These are phyloP conservation scores for Coix lacrymajobi DNA, from an alignment of 176 grass and related monocot genomes.

Conservation along the genomic window DNA sequence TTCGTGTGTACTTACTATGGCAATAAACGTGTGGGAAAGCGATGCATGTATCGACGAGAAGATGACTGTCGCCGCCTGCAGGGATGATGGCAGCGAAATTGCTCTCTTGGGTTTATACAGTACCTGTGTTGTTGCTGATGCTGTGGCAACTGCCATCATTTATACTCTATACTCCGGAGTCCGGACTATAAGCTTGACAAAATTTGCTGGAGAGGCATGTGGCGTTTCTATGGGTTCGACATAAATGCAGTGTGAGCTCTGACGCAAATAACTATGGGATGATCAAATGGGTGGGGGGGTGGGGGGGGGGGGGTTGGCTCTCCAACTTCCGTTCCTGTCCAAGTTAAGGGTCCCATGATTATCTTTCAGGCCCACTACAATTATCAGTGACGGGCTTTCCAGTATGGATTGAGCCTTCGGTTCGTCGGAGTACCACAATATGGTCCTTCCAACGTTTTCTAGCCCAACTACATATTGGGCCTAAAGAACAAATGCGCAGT, in stretches of 20 bases:
- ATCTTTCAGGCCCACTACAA: background rate
- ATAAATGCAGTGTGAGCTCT: background rate
- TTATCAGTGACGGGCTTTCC: background rate
- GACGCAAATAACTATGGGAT: background rate
- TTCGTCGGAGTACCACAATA: background rate
- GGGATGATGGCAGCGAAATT: background rate
- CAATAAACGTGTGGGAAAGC: conserved; percentile 38
- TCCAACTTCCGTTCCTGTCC: background rate
- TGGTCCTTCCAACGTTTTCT: background rate
- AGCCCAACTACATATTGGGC: too few species aligned
- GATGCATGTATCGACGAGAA: conserved; percentile 14
- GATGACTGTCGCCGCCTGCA: background rate
- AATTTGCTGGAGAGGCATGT: too few species aligned
- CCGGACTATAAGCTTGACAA: too few species aligned
- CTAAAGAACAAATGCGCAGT: background rate
- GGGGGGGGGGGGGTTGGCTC: too few species aligned
- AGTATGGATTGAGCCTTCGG: background rate
- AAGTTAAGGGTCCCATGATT: background rate
- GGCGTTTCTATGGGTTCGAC: too few species aligned
- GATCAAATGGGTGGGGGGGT: too few species aligned
- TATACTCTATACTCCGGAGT: too few species aligned
- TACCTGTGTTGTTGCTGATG: background rate
- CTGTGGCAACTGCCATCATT: background rate
- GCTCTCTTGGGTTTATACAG: background rate
- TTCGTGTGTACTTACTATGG: conserved; percentile 26